Conservation (phyloP, 2,329 filamentous ascomycete genomes). For the Ophiostoma himal-ulmi region DNA sequence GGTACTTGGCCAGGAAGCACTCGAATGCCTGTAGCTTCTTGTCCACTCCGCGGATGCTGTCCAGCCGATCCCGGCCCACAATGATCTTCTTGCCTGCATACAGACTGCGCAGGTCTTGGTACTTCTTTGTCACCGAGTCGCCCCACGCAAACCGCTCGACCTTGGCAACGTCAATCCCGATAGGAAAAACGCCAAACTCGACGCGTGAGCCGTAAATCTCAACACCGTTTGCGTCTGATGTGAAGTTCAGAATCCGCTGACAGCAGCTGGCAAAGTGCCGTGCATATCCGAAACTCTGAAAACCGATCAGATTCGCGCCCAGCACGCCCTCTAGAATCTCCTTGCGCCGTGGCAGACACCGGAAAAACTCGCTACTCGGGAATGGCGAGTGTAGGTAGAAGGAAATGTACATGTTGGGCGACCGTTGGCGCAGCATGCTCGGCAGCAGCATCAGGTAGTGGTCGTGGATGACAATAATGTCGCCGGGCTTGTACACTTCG, state of each 20-base stretch:
- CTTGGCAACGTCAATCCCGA: constrained; percentile 82
- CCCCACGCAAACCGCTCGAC: constrained; percentile 72
- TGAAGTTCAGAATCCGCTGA: constrained; percentile 83
- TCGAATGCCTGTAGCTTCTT: constrained; percentile 95
- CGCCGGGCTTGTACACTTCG: constrained; percentile 83
- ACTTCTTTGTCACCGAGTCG: constrained; percentile 63
- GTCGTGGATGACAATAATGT: constrained; percentile 88
- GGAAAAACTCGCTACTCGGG: constrained; percentile 90
- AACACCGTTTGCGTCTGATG: constrained; percentile 76
- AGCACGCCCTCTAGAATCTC: constrained; percentile 85
- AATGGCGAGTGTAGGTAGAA: constrained; percentile 95
- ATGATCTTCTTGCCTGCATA: constrained; percentile 93
- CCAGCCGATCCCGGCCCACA: constrained; percentile 86
- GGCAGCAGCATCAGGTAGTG: constrained; percentile 89
- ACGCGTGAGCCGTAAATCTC: constrained; percentile 86
- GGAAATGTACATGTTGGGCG: constrained; percentile 85
- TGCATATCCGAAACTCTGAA: constrained; percentile 93
- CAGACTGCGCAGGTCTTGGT: constrained; percentile 64
- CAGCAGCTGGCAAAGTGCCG: constrained; percentile 93
- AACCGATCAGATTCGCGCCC: constrained; percentile 87
- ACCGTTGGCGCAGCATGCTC: constrained; percentile 75
- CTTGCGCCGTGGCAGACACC: constrained; percentile 80
- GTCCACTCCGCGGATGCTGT: constrained; percentile 87
- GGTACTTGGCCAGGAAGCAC: constrained; percentile 81
- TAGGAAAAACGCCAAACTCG: constrained; percentile 87